These are phyloP conservation scores for Colletotrichum endophyticum DNA, from an alignment of 2,329 filamentous ascomycete genomes.

Conservation along the genomic window DNA sequence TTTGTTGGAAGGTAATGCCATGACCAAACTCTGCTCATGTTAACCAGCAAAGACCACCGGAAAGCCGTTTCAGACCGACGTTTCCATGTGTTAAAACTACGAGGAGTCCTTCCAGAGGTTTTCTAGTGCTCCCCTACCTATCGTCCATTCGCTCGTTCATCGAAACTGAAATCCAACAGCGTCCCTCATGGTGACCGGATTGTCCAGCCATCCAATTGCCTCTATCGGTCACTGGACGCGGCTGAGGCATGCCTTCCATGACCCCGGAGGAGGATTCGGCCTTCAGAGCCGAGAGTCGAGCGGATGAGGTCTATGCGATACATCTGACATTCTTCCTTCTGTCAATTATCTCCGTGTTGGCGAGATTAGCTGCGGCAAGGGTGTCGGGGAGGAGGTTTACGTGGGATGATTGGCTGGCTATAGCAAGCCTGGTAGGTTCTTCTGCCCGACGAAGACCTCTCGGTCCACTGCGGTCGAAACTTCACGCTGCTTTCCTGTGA, in stretches of 20 bases:
- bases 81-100: background rate
- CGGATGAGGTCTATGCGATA: background rate
- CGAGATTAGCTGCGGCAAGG: background rate
- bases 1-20: background rate
- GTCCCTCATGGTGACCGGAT: background rate
- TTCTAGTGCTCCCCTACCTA: background rate
- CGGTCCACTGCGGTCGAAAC: background rate
- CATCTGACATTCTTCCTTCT: conserved; percentile 3
- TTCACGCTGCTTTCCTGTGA: background rate
- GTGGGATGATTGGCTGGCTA: conserved; percentile 11
- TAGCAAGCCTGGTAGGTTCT: background rate
- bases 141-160: background rate
- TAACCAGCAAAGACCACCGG: background rate
- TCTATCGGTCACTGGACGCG: background rate
- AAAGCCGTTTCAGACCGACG: background rate
- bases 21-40: background rate
- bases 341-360: background rate
- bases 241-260: conserved; percentile 1
- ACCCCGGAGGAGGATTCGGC: background rate
- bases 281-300: conserved; percentile 4
- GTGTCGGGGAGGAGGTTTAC: background rate
- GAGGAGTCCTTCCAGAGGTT: background rate
- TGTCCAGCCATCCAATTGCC: background rate
- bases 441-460: background rate
- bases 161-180: background rate